Conservation (phyloP, 164 flowering plant genomes). For the Tinospora cordifolia region DNA sequence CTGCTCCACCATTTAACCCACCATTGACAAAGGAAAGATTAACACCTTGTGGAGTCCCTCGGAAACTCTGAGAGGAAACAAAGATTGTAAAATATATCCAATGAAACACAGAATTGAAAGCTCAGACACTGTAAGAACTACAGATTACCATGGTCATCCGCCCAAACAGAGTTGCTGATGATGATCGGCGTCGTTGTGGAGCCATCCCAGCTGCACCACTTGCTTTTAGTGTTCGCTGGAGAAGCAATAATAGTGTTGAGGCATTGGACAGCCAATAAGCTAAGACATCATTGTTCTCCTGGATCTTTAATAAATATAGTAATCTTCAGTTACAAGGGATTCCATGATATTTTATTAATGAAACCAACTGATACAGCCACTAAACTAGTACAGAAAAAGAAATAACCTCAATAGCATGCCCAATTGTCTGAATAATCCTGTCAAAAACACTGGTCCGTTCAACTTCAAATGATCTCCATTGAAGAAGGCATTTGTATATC, state of each 20-base stretch:
- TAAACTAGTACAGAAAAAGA: neutral
- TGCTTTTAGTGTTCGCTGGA: constrained; percentile 92
- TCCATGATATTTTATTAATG: neutral
- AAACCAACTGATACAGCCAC: neutral
- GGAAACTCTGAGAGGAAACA: constrained; percentile 59
- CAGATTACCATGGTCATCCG: constrained; percentile 85
- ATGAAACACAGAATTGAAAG: constrained; percentile 4
- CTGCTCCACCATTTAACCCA: constrained; percentile 59
- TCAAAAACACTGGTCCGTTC: constrained; percentile 95
- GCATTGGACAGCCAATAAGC: constrained; percentile 98
- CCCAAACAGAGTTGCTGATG: constrained; percentile 84
- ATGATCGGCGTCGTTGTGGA: constrained; percentile 83
- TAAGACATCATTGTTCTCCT: constrained; percentile 77
- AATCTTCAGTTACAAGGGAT: neutral
- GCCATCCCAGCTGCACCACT: constrained; percentile 94
- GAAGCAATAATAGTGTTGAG: constrained; percentile 79
- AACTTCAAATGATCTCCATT: constrained; percentile 98
- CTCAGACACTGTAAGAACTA: neutral
- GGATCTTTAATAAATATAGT: constrained; percentile 39
- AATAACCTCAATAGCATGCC: constrained; percentile 89
- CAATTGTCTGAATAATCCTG: constrained; percentile 88
- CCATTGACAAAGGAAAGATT: constrained; percentile 68
- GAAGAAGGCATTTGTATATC: constrained; percentile 92
- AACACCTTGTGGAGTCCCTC: constrained; percentile 86
- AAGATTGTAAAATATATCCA: neutral